Conservation (phyloP, 805 yeast genomes). For the Barnettozyma wickerhamii region DNA sequence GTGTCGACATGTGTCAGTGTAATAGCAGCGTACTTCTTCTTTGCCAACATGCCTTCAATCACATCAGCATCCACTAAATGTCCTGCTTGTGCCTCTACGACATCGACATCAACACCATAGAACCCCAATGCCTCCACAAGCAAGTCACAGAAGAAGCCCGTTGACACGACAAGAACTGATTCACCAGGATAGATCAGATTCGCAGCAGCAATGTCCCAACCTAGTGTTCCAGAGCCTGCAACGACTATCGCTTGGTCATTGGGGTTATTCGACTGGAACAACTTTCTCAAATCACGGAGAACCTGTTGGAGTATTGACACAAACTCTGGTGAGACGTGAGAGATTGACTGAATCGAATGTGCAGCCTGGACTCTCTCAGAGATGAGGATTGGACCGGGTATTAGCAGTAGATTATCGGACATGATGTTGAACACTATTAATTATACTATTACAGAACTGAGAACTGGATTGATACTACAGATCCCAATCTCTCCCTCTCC, state of each 20-base stretch:
- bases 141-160: conserved; percentile 87
- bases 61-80: conserved; percentile 54
- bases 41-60: conserved; percentile 51
- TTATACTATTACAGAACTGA: too few species aligned
- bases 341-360: conserved; percentile 75
- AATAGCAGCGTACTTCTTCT: conserved; percentile 55
- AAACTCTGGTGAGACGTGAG: conserved; percentile 88
- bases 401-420: conserved; percentile 43
- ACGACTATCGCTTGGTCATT: conserved; percentile 72
- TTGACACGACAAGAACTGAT: conserved; percentile 71
- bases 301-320: conserved; percentile 64
- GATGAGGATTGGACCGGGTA: conserved; percentile 86
- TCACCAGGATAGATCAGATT: conserved; percentile 67
- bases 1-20: conserved; percentile 95
- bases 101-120: conserved; percentile 74
- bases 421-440: too few species aligned
- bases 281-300: conserved; percentile 59
- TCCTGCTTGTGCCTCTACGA: conserved; percentile 67
- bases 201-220: conserved; percentile 87
- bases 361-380: conserved; percentile 74
- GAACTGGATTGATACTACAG: too few species aligned
- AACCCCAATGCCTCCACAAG: conserved; percentile 70
- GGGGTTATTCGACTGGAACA: conserved; percentile 65
- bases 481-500: too few species aligned
- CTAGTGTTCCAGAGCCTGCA: conserved; percentile 90